Percentiles rank a stretch among this genome's conserved stretches.
phyloP scores from a whole-genome alignment of 2,329 filamentous ascomycete genomes.

The Venturia pyrina region DNA sequence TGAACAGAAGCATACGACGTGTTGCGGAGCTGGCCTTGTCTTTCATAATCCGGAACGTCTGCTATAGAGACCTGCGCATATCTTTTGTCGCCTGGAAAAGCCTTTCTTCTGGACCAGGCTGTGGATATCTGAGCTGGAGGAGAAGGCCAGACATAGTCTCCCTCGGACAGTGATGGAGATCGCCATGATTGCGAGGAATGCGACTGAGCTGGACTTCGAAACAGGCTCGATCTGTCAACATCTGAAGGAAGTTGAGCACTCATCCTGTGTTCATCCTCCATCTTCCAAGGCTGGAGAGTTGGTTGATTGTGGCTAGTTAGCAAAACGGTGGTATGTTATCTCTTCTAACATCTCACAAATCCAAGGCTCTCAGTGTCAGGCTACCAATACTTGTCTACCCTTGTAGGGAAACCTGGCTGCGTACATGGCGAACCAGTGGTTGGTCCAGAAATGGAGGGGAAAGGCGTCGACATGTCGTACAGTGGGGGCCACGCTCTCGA shows the following conservation, averaged over 20 bases:
- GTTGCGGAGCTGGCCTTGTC: not conserved
- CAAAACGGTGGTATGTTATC: not conserved
- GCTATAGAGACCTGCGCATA: not conserved
- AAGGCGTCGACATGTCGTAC: not conserved
- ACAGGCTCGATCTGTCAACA: not conserved
- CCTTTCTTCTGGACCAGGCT: not conserved
- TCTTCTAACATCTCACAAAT: no score
- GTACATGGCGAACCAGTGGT: not conserved
- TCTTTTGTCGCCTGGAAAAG: not conserved
- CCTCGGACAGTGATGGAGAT: not conserved
- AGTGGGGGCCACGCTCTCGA: no score
- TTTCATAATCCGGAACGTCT: not conserved
- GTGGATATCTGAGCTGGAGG: not conserved
- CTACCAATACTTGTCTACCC: no score
- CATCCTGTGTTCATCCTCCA: not conserved
- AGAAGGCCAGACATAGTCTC: not conserved
- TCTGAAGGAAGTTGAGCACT: not conserved
- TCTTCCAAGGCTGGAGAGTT: not conserved
- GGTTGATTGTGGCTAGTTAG: not conserved
- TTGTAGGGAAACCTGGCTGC: not conserved
- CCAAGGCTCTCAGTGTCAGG: no score
- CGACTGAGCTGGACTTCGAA: not conserved
- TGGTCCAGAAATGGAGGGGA: not conserved
- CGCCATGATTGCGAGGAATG: not conserved
- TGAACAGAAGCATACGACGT: not conserved